A percentile compares a stretch with the other conserved stretches of the same genome.
Conservation (phyloP, 805 yeast species). For the Teunomyces gatunensis region DNA sequence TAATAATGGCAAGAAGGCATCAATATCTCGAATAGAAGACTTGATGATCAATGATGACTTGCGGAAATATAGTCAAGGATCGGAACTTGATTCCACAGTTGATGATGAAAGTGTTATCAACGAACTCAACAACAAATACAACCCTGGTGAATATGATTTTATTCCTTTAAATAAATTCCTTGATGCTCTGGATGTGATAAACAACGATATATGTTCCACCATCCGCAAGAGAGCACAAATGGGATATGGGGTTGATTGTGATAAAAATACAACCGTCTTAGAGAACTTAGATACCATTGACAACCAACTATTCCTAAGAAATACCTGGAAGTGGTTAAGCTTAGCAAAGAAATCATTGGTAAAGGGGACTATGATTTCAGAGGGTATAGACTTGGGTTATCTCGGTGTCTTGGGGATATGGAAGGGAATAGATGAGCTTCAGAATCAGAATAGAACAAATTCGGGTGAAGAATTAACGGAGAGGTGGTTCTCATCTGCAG, state of each 20-base stretch:
- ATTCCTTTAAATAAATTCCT: constrained; percentile 29
- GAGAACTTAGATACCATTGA: constrained; percentile 51
- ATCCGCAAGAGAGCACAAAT: constrained; percentile 68
- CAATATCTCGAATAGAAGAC: not conserved
- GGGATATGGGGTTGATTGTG: constrained; percentile 73
- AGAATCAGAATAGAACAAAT: constrained; percentile 44
- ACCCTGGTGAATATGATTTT: constrained; percentile 18
- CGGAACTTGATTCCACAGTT: constrained; percentile 23
- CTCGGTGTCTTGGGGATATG: constrained; percentile 89
- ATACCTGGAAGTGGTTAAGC: constrained; percentile 91
- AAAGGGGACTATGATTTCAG: constrained; percentile 65
- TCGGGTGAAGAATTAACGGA: constrained; percentile 25
- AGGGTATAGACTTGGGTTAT: constrained; percentile 75
- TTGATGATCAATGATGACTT: constrained; percentile 10
- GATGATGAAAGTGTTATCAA: constrained; percentile 27
- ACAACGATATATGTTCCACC: constrained; percentile 69
- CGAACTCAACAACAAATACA: constrained; percentile 6
- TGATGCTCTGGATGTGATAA: constrained; percentile 46
- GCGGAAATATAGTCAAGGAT: constrained; percentile 14
- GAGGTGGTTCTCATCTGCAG: constrained; percentile 47
- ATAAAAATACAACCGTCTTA: constrained; percentile 57
- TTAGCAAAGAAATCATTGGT: constrained; percentile 64
- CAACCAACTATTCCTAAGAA: constrained; percentile 53
- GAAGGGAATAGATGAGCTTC: constrained; percentile 62
- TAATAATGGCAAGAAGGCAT: not conserved